These are phyloP conservation scores for Tanozyma kutaoensis DNA, from an alignment of 805 yeast genomes.

Conservation along the genomic window DNA sequence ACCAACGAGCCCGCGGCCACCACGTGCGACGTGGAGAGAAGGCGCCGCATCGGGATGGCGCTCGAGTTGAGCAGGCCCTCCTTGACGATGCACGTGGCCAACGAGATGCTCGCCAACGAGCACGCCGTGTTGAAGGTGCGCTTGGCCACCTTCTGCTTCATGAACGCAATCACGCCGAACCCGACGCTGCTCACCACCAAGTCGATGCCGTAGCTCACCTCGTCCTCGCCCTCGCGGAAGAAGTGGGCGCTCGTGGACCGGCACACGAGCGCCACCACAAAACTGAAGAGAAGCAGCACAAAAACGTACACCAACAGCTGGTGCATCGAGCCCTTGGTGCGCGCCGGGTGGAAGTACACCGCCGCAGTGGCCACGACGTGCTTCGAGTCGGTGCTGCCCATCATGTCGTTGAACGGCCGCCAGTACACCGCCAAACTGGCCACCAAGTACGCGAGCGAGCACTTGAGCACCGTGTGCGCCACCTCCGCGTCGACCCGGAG, in stretches of 20 bases:
- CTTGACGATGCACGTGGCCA: conserved; percentile 58
- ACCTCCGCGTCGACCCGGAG: too few species aligned
- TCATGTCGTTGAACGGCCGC: conserved; percentile 29
- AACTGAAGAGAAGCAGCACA: conserved; percentile 39
- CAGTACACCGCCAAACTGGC: conserved; percentile 66
- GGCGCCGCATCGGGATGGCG: conserved; percentile 38
- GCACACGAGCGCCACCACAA: conserved; percentile 36
- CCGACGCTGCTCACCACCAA: conserved; percentile 39
- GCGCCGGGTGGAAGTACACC: conserved; percentile 73
- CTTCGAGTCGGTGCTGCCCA: conserved; percentile 62
- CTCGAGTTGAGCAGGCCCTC: conserved; percentile 59
- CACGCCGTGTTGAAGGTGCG: conserved; percentile 75
- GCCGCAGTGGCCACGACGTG: conserved; percentile 76
- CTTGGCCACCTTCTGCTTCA: conserved; percentile 53
- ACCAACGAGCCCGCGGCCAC: conserved; percentile 48
- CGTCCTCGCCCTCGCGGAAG: conserved; percentile 31
- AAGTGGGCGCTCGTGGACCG: conserved; percentile 36
- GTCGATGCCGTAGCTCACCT: conserved; percentile 38
- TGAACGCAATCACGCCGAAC: conserved; percentile 53
- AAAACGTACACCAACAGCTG: conserved; percentile 56
- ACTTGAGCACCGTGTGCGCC: conserved; percentile 46
- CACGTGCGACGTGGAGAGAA: conserved; percentile 41
- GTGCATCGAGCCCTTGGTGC: conserved; percentile 71
- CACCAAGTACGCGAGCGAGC: conserved; percentile 59
- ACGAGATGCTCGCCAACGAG: conserved; percentile 57